These are phyloP conservation scores for Aspergillus steynii DNA, from an alignment of 495 filamentous ascomycete species.

Conservation along the genomic window DNA sequence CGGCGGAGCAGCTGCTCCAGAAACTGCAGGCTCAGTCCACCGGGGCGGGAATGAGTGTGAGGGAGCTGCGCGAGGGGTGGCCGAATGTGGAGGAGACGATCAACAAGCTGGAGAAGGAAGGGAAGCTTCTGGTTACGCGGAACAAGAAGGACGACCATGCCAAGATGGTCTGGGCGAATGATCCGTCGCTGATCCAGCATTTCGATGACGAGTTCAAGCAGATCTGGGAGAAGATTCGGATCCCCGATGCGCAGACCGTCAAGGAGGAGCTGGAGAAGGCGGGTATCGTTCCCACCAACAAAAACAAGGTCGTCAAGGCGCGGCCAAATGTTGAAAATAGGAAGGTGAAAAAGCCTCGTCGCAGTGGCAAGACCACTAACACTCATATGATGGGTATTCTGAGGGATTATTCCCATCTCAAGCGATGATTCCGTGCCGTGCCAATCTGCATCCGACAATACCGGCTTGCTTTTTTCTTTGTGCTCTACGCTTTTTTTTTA, in stretches of 20 bases:
- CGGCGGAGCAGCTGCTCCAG: constrained; percentile 69
- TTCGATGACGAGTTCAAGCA: constrained; percentile 80
- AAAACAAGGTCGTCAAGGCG: constrained; percentile 62
- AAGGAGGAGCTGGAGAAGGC: constrained; percentile 70
- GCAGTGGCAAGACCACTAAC: constrained; percentile 85
- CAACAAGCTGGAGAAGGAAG: constrained; percentile 71
- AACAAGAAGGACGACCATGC: constrained; percentile 92
- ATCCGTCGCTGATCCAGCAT: constrained; percentile 69
- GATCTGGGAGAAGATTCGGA: constrained; percentile 78
- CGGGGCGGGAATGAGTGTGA: constrained; percentile 77
- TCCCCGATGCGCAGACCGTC: constrained; percentile 74
- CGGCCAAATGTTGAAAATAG: constrained; percentile 57
- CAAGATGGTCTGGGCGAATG: constrained; percentile 85
- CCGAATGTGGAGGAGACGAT: constrained; percentile 75
- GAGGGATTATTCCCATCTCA: constrained; percentile 75
- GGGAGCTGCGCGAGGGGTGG: constrained; percentile 95
- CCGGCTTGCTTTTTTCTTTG: not conserved
- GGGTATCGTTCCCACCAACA: constrained; percentile 77
- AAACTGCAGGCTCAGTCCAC: constrained; percentile 79
- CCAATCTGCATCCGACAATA: not conserved
- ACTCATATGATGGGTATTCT: constrained; percentile 88
- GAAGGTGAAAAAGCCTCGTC: constrained; percentile 65
- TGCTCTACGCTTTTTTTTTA: not conserved
- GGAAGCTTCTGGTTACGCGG: constrained; percentile 78
- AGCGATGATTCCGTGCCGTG: constrained; percentile 34